Conservation (phyloP, 306 rosid species). For the Prunus mume region DNA sequence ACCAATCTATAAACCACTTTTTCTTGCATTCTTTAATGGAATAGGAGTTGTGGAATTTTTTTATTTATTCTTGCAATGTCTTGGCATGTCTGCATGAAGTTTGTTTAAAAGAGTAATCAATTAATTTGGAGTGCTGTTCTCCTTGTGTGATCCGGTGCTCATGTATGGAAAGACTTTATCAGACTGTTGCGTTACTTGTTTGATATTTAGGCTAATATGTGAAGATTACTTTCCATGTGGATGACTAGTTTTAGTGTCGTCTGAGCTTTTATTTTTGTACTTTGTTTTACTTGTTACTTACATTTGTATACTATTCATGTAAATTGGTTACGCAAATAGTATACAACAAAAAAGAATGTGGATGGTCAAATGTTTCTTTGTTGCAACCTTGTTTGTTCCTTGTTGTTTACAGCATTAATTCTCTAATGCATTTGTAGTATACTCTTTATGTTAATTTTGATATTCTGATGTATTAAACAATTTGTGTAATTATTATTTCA, state of each 20-base stretch:
- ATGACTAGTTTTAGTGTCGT: not conserved
- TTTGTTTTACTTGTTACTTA: not conserved
- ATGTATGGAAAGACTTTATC: not conserved
- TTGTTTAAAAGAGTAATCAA: not conserved
- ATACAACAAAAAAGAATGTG: not conserved
- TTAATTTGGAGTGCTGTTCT: not conserved
- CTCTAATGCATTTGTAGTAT: not conserved
- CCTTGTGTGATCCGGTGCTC: not conserved
- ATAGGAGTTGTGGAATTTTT: not conserved
- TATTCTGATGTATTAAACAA: not conserved
- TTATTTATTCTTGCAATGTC: not conserved
- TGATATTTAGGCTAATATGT: not conserved
- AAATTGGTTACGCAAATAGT: not conserved
- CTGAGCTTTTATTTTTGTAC: not conserved
- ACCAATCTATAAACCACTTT: not conserved
- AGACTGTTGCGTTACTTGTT: not conserved
- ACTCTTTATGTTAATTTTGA: not conserved
- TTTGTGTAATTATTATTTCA: conserved; percentile 31
- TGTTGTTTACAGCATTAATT: not conserved
- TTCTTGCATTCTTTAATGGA: not conserved
- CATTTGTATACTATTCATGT: not conserved
- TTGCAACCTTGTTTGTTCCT: not conserved
- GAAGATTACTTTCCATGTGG: not conserved
- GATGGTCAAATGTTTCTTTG: not conserved
- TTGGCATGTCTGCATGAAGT: not conserved